Base-by-base conservation (phyloP, 192 early-diverging fungal genomes). In the Allomyces javanicus region DNA sequence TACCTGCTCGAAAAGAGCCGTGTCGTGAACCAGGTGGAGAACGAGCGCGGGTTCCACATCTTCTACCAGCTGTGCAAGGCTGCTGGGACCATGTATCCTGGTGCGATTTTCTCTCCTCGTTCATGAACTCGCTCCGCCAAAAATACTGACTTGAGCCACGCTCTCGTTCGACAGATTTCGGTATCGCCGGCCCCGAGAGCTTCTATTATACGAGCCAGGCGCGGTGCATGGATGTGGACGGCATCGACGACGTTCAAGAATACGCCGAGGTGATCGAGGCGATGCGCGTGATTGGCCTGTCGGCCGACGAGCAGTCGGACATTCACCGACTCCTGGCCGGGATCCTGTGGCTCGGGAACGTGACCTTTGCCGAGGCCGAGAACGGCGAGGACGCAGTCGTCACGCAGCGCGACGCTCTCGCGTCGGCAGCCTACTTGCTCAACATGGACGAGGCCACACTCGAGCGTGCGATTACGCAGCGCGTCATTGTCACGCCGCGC, bases 21-120 rank as follows among this genome's bases (percentile, higher is more conserved):
- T 61, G 93, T 99, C 14, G 94, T 99, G 40, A 87, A 87, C 21
- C 94, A 94, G 70, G 91, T 92, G 66, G 78, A 81, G 4, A 89
- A 92, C 66, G 96, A 99, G 73, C 83, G 96, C 71, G 97, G 96
- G 73, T 99, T 99, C 75, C 96, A 99, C 72, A 89, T 97, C 61
- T 97, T 99, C 75, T 93, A 93, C 71, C 91, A 93, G 72, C 80
- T 92, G 26, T 82, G 83, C 69, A 90, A 89, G 68, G 87, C 85
- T n/a, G 86, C 88, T 17, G 78, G 80, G 40, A 40, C 33, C 33
- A 40, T 40, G 33, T 40, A 40, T 7, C 33, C 33, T 40, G 33
- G 33, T 40, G 7, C 33, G 5, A 0, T 9, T 40, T 40, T 40
- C 33, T 40, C 33, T 40, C 2, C 1, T 27, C 4, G 26, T 27